phyloP scores from a whole-genome alignment of 2,329 filamentous ascomycete species.

The Penicillium sclerotigenum region DNA sequence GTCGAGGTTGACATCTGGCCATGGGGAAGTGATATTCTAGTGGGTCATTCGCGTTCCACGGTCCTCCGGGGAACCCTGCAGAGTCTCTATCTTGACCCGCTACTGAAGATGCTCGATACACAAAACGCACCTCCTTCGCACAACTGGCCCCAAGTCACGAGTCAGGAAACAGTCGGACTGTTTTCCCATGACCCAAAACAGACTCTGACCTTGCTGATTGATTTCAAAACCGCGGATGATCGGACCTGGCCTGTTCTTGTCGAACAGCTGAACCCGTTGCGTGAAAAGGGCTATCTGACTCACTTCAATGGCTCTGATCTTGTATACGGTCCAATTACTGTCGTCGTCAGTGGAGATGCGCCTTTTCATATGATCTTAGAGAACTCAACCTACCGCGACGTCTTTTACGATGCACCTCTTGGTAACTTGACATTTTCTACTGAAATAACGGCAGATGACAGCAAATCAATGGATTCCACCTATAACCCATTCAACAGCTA shows the following conservation, averaged over 20 bases:
- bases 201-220: constrained; percentile 62
- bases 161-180: constrained; percentile 47
- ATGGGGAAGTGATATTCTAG: constrained; percentile 55
- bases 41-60: constrained; percentile 60
- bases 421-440: constrained; percentile 19
- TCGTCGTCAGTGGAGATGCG: constrained; percentile 49
- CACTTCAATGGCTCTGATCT: constrained; percentile 42
- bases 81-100: constrained; percentile 62
- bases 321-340: constrained; percentile 43
- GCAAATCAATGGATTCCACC: not conserved
- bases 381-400: constrained; percentile 44
- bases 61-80: constrained; percentile 57
- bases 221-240: constrained; percentile 61
- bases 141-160: not conserved
- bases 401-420: constrained; percentile 52
- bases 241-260: constrained; percentile 27
- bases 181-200: constrained; percentile 54
- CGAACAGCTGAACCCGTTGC: constrained; percentile 41
- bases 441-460: not conserved
- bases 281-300: constrained; percentile 44
- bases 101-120: constrained; percentile 56
- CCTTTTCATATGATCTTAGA: constrained; percentile 40
- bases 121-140: constrained; percentile 41
- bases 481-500: constrained; percentile 60
- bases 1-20: constrained; percentile 70